These are phyloP conservation scores for Tympanopsis confertula DNA, from an alignment of 2,329 filamentous ascomycete genomes.

Conservation along the genomic window DNA sequence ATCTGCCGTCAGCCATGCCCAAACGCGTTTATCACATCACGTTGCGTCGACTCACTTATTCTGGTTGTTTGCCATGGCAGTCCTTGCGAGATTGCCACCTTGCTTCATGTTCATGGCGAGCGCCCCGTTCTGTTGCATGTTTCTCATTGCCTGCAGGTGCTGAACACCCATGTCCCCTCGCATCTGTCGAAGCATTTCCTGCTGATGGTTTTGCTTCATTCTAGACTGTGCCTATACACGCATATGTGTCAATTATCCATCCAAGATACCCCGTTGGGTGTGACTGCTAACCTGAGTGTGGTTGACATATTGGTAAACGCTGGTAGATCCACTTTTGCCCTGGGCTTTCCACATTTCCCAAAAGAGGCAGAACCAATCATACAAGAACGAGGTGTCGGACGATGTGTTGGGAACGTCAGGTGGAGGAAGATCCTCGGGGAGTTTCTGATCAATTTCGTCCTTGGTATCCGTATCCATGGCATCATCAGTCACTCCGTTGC, in stretches of 20 bases:
- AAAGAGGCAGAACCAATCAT: slow-evolving; percentile 95
- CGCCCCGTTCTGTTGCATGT: slow-evolving; percentile 44
- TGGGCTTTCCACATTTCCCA: slow-evolving; percentile 91
- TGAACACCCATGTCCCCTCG: slow-evolving; percentile 45
- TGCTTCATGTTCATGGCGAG: slow-evolving; percentile 49
- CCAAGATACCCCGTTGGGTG: background rate
- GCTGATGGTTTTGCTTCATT: slow-evolving; percentile 64
- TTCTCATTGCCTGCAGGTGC: slow-evolving; percentile 55
- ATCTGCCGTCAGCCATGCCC: too few species aligned
- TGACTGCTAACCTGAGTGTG: slow-evolving; percentile 62
- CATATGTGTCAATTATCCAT: background rate
- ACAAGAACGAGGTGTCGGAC: slow-evolving; percentile 70
- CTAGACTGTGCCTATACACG: slow-evolving; percentile 49
- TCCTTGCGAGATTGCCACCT: slow-evolving; percentile 49
- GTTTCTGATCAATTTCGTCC: slow-evolving; percentile 62
- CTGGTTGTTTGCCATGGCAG: slow-evolving; percentile 69
- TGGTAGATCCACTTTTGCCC: slow-evolving; percentile 42
- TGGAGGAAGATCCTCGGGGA: slow-evolving; percentile 68
- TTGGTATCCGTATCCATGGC: slow-evolving; percentile 76
- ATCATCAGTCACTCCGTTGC: slow-evolving; percentile 62
- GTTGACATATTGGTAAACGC: slow-evolving; percentile 62
- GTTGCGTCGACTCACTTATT: too few species aligned
- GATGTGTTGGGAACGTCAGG: slow-evolving; percentile 55
- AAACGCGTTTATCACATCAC: too few species aligned
- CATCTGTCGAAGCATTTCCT: slow-evolving; percentile 65